Evolutionary conservation across 345 rosid genomes (phyloP), one percentile per base, ranked within the genome.

Genomic region (Barbarea vulgaris): DNA sequence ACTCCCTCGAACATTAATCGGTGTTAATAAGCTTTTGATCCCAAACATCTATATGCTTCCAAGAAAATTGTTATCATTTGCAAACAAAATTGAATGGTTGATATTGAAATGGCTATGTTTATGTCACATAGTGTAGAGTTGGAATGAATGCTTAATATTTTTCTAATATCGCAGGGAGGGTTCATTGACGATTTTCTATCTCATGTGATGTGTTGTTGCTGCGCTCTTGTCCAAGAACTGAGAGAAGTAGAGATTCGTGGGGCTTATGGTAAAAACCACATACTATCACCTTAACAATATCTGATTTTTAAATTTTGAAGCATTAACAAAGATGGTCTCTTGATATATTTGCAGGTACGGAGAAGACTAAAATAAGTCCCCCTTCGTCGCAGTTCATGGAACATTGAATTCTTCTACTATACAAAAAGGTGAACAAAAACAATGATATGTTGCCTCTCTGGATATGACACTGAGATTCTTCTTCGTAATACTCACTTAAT

Each of bases 161-260:
- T 47, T 15, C 2, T 44, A 33, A 30, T 67, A 68, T 69, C 8
- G 51, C 91, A 92, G 99, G 98, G 97, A 64, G 99, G 99, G 51
- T 88, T 78, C 55, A 47, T 92, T 64, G 99, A 92, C 53, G 98
- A 95, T 82, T 95, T 95, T 80, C 96, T 92, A 57, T 92, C 99
- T 5, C 99, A 95, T 84, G 48, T 95, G 36, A 89, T 95, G 97
- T 95, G 98, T 64, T 95, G 99, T 81, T 95, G 99, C 77, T 95
- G 99, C 62, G 94, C 99, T 28, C 98, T 95, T 31, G 98, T 95
- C 67, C 99, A 92, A 89, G 99, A 95, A 82, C 89, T 86, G 80
- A 86, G 99, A 74, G 98, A 95, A 87, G 93, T 95, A 27, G 97
- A 95, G 83, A 85, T 86, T 68, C 96, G 98, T 24, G 91, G 96